Evolutionary conservation across 2,329 filamentous ascomycete species (phyloP).

Genomic region (Coleophoma eucalyptorum): DNA sequence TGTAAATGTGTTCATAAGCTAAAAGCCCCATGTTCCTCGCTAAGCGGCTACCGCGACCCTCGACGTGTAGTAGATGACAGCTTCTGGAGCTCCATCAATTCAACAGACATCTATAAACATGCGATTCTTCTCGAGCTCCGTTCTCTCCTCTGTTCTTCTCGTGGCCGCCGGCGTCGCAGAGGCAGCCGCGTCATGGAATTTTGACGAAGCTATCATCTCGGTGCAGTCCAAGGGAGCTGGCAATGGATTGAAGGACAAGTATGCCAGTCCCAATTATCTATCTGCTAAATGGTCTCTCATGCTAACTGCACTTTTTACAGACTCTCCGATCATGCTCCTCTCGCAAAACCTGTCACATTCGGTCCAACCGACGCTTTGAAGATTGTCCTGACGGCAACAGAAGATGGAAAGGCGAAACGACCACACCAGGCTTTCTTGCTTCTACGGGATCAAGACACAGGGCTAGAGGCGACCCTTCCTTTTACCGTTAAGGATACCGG

Average conservation of each 20-base stretch:
- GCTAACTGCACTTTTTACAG: slow-evolving; percentile 13
- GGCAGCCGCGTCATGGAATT: slow-evolving; percentile 60
- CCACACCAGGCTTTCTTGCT: slow-evolving; percentile 94
- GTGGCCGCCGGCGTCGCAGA: slow-evolving; percentile 33
- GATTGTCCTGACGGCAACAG: slow-evolving; percentile 75
- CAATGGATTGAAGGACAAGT: slow-evolving; percentile 59
- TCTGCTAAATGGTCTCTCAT: neutral
- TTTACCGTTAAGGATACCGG: slow-evolving; percentile 82
- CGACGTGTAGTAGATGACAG: too few species aligned
- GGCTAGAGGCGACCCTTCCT: slow-evolving; percentile 83
- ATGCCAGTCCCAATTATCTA: slow-evolving; percentile 24
- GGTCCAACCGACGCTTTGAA: slow-evolving; percentile 72
- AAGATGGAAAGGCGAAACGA: slow-evolving; percentile 73
- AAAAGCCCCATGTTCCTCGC: too few species aligned
- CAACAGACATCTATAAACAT: slow-evolving; percentile 23
- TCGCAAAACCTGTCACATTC: slow-evolving; percentile 62
- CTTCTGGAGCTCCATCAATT: neutral
- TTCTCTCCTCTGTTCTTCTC: slow-evolving; percentile 37
- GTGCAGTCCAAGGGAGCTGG: slow-evolving; percentile 55
- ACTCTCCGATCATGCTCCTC: slow-evolving; percentile 23
- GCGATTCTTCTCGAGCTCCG: slow-evolving; percentile 33
- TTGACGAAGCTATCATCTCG: slow-evolving; percentile 67
- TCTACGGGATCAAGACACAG: slow-evolving; percentile 68
- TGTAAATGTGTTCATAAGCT: too few species aligned
- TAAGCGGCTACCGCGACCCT: neutral